Base-by-base conservation (phyloP, 129 eudicot species). In the Flaveria ramosissima region DNA sequence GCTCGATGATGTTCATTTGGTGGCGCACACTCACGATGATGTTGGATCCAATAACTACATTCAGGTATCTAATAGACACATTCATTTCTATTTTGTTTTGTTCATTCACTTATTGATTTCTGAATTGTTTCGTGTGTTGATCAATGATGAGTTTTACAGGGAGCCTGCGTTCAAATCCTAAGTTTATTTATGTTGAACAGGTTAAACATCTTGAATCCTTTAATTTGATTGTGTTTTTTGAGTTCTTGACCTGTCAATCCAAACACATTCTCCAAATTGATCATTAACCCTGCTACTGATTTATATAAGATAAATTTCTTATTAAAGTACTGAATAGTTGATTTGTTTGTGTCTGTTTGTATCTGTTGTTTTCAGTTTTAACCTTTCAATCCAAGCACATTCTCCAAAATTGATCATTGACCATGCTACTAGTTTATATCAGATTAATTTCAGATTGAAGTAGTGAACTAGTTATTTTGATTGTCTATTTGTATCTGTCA, bases 1-100 rank as follows among this genome's bases (percentile, higher is more conserved):
- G 59, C 98, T 89, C 71, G 96, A 92, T 59, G 97, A 92, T 80
- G 97, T 88, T 56, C 93, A 96, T 13, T 92, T 96, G 93, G 36
- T 30, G 36, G 81, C 88, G 81, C 89, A 92, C 75, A 92, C 96
- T 32, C 83, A 88, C 70, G 97, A 92, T 74, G 85, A 30, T 80
- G 93, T 89, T 68, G 98, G 98, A 23, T 89, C 96, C 48, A 88
- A 92, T 62, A 92, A 92, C 77, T 88, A 96, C 21, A 88, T 92
- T 68, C 98, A 92, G 98, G 96, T 87, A 1, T 42, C 2, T 77
- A 32, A 0, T 72, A 75, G 41, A 30, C 36, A 0, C 41, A 36
- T 6, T 36, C 7, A 48, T 11, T 74, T 47, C 27, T 12, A 42
- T 4, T 14, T 45, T 36, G 17, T 16, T 47, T 5, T 10, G 15